Conservation (phyloP, 495 filamentous ascomycete species). For the Collariella sp. region DNA sequence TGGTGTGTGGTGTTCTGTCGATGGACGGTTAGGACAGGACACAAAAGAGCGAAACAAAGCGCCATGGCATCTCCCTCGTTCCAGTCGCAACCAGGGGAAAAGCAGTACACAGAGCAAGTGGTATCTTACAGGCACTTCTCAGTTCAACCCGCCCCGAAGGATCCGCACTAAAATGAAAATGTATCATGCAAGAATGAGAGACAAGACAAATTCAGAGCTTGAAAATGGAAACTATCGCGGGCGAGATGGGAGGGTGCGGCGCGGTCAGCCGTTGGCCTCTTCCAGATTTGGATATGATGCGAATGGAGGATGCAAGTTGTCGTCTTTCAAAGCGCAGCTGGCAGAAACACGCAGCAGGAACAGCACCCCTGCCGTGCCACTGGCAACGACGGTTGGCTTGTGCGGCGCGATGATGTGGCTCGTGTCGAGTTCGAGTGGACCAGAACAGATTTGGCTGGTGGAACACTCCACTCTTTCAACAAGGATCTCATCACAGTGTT, state of each 20-base stretch:
- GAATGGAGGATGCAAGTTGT: neutral
- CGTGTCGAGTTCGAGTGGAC: neutral
- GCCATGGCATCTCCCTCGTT: neutral
- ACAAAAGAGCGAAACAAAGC: neutral
- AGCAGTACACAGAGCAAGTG: neutral
- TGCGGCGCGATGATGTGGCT: neutral
- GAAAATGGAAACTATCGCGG: neutral
- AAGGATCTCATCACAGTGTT: neutral
- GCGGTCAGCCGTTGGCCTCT: neutral
- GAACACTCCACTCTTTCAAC: too few species aligned
- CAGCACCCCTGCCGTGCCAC: neutral
- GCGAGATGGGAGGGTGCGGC: neutral
- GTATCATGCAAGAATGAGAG: neutral
- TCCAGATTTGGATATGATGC: neutral
- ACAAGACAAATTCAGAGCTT: neutral
- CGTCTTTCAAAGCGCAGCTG: slow-evolving; percentile 1
- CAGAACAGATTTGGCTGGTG: neutral
- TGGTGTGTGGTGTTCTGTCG: neutral
- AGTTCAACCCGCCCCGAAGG: slow-evolving; percentile 3
- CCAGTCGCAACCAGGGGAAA: slow-evolving; percentile 1
- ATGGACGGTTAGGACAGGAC: neutral
- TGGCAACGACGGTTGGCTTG: neutral
- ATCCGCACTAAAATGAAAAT: slow-evolving; percentile 5
- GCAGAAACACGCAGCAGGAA: neutral
- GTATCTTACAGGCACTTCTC: neutral